Conservation (phyloP, 129 eudicot species). For the Logfia minima region DNA sequence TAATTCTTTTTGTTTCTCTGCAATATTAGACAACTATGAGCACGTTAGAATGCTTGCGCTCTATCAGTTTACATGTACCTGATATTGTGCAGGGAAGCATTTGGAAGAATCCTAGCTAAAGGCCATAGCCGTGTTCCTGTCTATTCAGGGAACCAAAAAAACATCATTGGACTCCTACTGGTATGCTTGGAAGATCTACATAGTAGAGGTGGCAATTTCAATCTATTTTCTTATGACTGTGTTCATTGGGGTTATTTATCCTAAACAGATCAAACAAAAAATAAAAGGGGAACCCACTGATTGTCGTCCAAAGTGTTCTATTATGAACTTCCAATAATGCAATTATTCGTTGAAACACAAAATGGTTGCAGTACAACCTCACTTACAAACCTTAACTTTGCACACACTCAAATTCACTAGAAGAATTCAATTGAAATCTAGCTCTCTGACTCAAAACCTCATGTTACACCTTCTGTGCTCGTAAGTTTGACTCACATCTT, state of each 20-base stretch:
- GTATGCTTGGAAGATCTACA: slow-evolving; percentile 43
- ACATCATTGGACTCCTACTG: slow-evolving; percentile 89
- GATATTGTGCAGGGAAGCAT: slow-evolving; percentile 77
- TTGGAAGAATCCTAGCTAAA: slow-evolving; percentile 93
- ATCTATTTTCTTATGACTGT: not conserved
- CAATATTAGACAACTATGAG: slow-evolving; percentile 18
- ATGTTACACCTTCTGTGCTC: not conserved
- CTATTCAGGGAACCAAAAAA: slow-evolving; percentile 73
- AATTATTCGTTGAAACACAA: too few relatives aligned
- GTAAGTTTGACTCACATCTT: not conserved
- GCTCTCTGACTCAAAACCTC: not conserved
- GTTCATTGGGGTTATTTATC: not conserved
- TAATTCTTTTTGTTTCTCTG: not conserved
- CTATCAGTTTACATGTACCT: slow-evolving; percentile 19
- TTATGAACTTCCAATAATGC: not conserved
- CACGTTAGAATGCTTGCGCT: not conserved
- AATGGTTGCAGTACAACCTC: not conserved
- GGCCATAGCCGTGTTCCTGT: slow-evolving; percentile 99
- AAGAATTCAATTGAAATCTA: too few relatives aligned
- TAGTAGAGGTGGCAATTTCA: not conserved
- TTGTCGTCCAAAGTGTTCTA: not conserved
- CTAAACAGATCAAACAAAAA: not conserved
- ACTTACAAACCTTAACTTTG: not conserved
- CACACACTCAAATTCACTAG: not conserved
- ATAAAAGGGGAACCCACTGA: not conserved